Base-by-base conservation (phyloP, 2,329 filamentous ascomycete genomes). In the Cryphonectria naterciae region DNA sequence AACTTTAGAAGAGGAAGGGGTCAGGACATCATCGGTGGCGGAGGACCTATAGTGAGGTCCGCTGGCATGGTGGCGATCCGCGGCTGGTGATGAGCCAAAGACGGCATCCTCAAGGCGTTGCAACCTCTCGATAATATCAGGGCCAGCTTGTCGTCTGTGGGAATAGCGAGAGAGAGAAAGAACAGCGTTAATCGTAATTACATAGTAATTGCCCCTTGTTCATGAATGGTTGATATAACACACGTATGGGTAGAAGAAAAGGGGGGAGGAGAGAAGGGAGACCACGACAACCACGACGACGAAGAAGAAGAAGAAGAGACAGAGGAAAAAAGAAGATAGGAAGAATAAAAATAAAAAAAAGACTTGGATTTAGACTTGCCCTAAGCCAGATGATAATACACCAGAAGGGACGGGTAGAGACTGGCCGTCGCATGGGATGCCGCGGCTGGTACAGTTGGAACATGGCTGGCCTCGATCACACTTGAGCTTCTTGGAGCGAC, bases 401-500 rank as follows among this genome's bases (percentile, higher is more conserved):
- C 46, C n/a, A 41, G 52, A 60, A 39, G 46, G 6, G 46, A 5
- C 65, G 22, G 54, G 60, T 19, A 49, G 65, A 22, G 70, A 65
- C 28, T 72, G 71, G 17, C 75, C 75, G 7, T 75, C 70, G 67
- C 79, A 80, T 11, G 71, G 35, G 35, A 77, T 67, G 0, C 75
- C 74, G 22, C 79, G 77, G 8, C 76, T 69, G 17, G 73, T 68
- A 61, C 79, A 80, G 63, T 74, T 78, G 15, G 74, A 74, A 54
- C 79, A 80, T 6, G 78, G 78, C 28, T 71, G 58, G 2, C 58
- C 70, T 22, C 77, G 74, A 69, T 79, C 77, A 67, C 79, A 80
- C 70, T 80, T 80, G 62, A 79, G 75, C 74, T 80, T 80, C 70
- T 78, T 79, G 37, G 63, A 72, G 17, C 79, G 76, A 68, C 78